Evolutionary conservation across 2,329 filamentous ascomycete species (phyloP), one percentile per base, ranked within the genome.

Genomic region (Herpomyces periplanetae): DNA sequence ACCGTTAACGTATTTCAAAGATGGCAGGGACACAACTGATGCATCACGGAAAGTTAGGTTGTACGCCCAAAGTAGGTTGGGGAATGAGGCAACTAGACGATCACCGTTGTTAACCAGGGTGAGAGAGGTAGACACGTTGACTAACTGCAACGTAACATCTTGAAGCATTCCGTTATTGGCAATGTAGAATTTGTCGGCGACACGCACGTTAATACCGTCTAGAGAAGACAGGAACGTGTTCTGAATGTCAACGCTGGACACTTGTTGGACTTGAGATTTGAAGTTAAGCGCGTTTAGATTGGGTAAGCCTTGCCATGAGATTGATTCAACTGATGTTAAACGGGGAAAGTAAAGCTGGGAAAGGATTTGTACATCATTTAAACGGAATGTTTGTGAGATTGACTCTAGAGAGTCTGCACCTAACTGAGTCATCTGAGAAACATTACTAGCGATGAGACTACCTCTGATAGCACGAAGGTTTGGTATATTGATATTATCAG

Each of bases 111-210:
- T 58, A 30, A 58, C 54, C 35, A 96, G 57, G 32, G 51, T 57
- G 20, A 88, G 44, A 17, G 47, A 39, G 22, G 51, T 47, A 27
- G 51, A 62, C 31, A 87, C 52, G 43, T 65, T 75, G 37, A 49
- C 49, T 23, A 91, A 49, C 35, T 63, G 52, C 39, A 71, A 65
- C 34, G 54, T 52, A 44, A 84, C 65, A 25, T 46, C 47, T 34
- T 51, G 54, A 30, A 96, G 50, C 35, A 62, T 60, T 25, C 44
- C 45, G 56, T 91, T 91, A 59, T 87, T 87, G 51, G 66, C 62
- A 41, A 96, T 62, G 38, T 65, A 47, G 36, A 96, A 53, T 28
- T 44, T 48, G 22, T 53, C 49, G 21, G 69, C 59, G n/a, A 50
- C 49, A 26, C 54, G 41, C 27, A 91, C 49, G 36, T 69, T 63